Evolutionary conservation across 257 asterid species (phyloP).

Genomic region (Nemophila menziesii): DNA sequence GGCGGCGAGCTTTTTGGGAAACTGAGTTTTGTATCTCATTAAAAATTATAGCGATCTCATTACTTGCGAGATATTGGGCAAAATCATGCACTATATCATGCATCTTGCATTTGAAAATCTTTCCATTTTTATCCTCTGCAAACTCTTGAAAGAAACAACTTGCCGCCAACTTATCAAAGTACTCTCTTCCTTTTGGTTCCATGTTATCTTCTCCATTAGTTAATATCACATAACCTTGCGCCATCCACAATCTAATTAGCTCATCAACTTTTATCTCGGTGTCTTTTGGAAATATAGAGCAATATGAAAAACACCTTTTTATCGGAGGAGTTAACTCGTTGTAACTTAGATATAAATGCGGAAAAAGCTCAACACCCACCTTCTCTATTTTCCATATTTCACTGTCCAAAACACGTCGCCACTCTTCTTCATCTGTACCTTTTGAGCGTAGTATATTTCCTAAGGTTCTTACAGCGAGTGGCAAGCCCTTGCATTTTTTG

Average conservation of each 20-base stretch:
- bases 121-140: slow-evolving; percentile 1
- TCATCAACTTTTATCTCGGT: slow-evolving; percentile 12
- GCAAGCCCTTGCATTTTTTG: slow-evolving; percentile 23
- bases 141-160: slow-evolving; percentile 14
- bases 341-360: slow-evolving; percentile 17
- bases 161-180: slow-evolving; percentile 12
- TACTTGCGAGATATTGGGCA: slow-evolving; percentile 9
- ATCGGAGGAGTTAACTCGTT: slow-evolving; percentile 10
- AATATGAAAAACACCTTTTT: slow-evolving; percentile 16
- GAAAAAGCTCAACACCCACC: slow-evolving; percentile 12
- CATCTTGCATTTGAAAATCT: slow-evolving; percentile 11
- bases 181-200: slow-evolving; percentile 13
- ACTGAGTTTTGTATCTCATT: background rate
- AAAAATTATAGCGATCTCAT: slow-evolving; percentile 1
- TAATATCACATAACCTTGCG: slow-evolving; percentile 14
- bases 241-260: slow-evolving; percentile 16
- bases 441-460: slow-evolving; percentile 18
- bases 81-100: slow-evolving; percentile 19
- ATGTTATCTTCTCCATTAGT: slow-evolving; percentile 3
- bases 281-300: slow-evolving; percentile 16
- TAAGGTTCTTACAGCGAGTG: slow-evolving; percentile 17
- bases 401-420: slow-evolving; percentile 16
- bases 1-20: slow-evolving; percentile 2
- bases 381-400: slow-evolving; percentile 15
- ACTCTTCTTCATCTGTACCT: slow-evolving; percentile 11